These are phyloP conservation scores for Yarrowia deformans DNA, from an alignment of 805 yeast species.

Conservation along the genomic window DNA sequence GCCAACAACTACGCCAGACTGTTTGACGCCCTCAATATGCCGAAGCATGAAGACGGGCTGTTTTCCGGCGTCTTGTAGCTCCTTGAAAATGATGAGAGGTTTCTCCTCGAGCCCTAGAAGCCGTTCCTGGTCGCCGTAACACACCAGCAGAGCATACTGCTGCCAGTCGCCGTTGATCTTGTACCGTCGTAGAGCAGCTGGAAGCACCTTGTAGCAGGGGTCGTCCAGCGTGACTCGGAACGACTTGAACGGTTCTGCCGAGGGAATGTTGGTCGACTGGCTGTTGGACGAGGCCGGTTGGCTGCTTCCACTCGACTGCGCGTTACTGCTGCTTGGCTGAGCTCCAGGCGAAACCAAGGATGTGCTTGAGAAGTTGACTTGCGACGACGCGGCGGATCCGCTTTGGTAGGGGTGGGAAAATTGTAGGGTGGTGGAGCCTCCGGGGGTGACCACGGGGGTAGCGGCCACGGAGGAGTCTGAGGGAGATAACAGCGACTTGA, in stretches of 20 bases:
- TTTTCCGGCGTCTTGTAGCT: conserved; percentile 80
- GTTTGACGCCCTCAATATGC: conserved; percentile 58
- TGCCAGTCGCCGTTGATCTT: conserved; percentile 83
- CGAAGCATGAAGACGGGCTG: conserved; percentile 93
- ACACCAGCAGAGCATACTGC: conserved; percentile 84
- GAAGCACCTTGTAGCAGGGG: conserved; percentile 85
- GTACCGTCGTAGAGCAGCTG: conserved; percentile 87
- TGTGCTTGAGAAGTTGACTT: conserved; percentile 18
- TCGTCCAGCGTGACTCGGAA: conserved; percentile 87
- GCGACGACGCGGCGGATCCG: conserved; percentile 27
- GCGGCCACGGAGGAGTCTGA: conserved; percentile 23
- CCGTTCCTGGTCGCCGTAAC: conserved; percentile 90
- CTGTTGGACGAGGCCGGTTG: background rate
- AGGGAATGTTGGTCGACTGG: conserved; percentile 12
- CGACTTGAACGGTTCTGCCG: conserved; percentile 77
- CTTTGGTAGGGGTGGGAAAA: conserved; percentile 28
- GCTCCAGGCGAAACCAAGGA: conserved; percentile 20
- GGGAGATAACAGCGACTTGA: conserved; percentile 24
- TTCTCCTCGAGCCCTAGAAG: conserved; percentile 82
- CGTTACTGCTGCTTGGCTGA: background rate
- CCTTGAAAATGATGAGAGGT: conserved; percentile 86
- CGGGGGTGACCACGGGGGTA: conserved; percentile 21
- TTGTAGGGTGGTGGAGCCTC: conserved; percentile 29
- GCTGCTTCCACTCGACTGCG: background rate
- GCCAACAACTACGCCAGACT: conserved; percentile 42